These are phyloP conservation scores for Sicyos edulis DNA, from an alignment of 306 rosid genomes.

Conservation along the genomic window DNA sequence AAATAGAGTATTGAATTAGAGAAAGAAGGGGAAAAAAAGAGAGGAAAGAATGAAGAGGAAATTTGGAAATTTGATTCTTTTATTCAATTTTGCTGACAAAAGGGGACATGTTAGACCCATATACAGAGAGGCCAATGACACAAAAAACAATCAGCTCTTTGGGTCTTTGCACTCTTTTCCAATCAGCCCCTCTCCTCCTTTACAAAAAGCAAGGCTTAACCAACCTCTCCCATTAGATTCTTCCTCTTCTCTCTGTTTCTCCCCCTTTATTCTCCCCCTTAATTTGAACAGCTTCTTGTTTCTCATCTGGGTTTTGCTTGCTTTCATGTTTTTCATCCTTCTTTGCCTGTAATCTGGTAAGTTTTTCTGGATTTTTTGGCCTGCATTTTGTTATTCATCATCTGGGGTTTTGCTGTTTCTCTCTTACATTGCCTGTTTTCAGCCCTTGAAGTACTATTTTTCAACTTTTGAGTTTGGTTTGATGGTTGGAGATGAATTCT, in stretches of 20 bases:
- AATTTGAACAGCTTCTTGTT: constrained; percentile 4
- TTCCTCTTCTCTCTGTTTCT: constrained; percentile 19
- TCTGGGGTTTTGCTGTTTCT: constrained; percentile 29
- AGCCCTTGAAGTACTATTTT: constrained; percentile 17
- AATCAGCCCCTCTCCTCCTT: constrained; percentile 12
- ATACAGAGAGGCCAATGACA: constrained; percentile 38
- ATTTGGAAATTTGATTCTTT: constrained; percentile 24
- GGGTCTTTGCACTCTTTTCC: neutral
- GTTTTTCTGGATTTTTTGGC: constrained; percentile 20
- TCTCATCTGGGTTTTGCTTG: constrained; percentile 30
- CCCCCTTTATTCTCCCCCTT: constrained; percentile 3
- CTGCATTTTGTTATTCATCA: constrained; percentile 29
- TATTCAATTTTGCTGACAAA: constrained; percentile 37
- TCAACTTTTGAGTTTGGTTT: constrained; percentile 17
- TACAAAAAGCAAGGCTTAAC: constrained; percentile 40
- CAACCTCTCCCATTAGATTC: constrained; percentile 40
- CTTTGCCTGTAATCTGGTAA: constrained; percentile 33
- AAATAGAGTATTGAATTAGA: constrained; percentile 2
- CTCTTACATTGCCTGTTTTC: constrained; percentile 14
- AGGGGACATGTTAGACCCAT: constrained; percentile 29
- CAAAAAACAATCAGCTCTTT: constrained; percentile 16
- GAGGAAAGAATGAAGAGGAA: neutral
- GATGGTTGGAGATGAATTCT: constrained; percentile 15
- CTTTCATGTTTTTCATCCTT: constrained; percentile 28
- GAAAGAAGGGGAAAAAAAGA: neutral